A percentile compares a stretch with the other conserved stretches of the same genome.
Evolutionary conservation across 106 monocot species (phyloP).

Genomic region (Iris macrosiphon): DNA sequence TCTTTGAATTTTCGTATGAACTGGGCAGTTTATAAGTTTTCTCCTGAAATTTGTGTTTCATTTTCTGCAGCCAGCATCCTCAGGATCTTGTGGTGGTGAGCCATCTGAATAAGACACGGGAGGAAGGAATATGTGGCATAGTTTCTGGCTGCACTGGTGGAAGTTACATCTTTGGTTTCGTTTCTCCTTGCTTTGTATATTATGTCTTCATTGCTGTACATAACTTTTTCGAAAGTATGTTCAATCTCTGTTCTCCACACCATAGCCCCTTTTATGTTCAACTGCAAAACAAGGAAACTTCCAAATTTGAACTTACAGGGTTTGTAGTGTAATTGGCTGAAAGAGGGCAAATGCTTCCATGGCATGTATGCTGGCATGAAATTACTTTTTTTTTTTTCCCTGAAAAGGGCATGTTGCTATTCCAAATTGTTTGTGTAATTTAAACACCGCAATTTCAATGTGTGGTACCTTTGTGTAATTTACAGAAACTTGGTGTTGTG

Average conservation of each 20-base stretch:
- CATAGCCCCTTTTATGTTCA: no score
- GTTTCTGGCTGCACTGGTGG: background rate
- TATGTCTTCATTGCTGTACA: conserved; percentile 4
- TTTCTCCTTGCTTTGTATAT: conserved; percentile 1
- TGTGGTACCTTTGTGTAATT: no score
- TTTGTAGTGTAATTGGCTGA: background rate
- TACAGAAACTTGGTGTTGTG: no score
- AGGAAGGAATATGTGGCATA: background rate
- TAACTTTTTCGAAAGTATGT: background rate
- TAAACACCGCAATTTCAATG: no score
- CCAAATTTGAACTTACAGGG: background rate
- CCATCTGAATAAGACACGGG: conserved; percentile 8
- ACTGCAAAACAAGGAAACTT: background rate
- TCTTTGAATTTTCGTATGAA: no score
- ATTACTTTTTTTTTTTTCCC: background rate
- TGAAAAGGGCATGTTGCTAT: background rate
- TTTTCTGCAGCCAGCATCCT: background rate
- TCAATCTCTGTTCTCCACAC: background rate
- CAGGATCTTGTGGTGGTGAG: conserved; percentile 1
- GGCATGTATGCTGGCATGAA: background rate
- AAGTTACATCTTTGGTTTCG: background rate
- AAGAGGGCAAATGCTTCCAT: background rate
- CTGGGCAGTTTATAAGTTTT: no score
- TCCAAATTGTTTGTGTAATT: background rate
- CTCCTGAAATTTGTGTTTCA: no score